Evolutionary conservation across 176 grass and related monocot species (phyloP).

Genomic region (Thinopyrum elongatum): DNA sequence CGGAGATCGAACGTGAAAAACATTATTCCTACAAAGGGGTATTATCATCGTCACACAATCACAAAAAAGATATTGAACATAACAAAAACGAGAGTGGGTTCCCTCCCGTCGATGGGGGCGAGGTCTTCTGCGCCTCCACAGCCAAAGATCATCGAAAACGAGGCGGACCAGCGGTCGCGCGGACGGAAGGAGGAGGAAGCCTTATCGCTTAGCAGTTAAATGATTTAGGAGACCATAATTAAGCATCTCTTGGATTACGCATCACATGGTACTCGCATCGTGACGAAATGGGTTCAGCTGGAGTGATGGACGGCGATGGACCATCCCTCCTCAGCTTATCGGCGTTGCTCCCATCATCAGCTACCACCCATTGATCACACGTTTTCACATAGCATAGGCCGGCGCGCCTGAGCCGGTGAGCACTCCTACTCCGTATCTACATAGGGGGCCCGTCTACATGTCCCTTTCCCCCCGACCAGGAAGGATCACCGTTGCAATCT

Average conservation of each 20-base stretch:
- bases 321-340: not conserved
- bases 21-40: too few relatives aligned
- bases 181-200: too few relatives aligned
- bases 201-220: not conserved
- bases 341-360: not conserved
- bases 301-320: not conserved
- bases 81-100: too few relatives aligned
- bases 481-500: not conserved
- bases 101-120: too few relatives aligned
- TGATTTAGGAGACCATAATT: not conserved
- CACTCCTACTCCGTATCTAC: not conserved
- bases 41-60: too few relatives aligned
- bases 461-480: slow-evolving; percentile 15
- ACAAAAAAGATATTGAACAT: too few relatives aligned
- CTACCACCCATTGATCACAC: not conserved
- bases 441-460: not conserved
- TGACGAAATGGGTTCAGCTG: not conserved
- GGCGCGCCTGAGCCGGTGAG: not conserved
- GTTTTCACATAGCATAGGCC: not conserved
- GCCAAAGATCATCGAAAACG: too few relatives aligned
- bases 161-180: too few relatives aligned
- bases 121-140: too few relatives aligned
- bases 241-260: not conserved
- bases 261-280: not conserved
- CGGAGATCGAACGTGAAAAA: too few relatives aligned